A percentile compares a stretch with the other conserved stretches of the same genome.
These are phyloP conservation scores for Phaeoacremonium minimum DNA, from an alignment of 2,329 filamentous ascomycete genomes.

Conservation along the genomic window DNA sequence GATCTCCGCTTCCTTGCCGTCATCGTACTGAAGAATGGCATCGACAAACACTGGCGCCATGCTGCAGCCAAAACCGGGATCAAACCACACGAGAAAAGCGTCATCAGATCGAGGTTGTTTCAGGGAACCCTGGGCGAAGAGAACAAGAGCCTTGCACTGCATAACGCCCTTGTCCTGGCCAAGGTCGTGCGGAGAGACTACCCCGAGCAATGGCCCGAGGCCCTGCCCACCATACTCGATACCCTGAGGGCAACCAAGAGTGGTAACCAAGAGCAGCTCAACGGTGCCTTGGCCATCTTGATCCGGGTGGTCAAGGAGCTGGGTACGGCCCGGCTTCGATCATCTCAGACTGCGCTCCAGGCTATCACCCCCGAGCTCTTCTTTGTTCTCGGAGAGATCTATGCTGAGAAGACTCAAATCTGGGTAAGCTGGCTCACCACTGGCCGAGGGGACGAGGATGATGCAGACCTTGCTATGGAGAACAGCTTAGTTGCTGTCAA, in stretches of 20 bases:
- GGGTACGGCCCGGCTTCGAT: conserved; percentile 70
- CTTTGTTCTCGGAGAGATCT: conserved; percentile 74
- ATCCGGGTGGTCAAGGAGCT: conserved; percentile 89
- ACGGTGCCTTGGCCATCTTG: conserved; percentile 70
- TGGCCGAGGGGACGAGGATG: conserved; percentile 53
- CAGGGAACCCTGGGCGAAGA: conserved; percentile 74
- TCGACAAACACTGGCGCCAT: conserved; percentile 88
- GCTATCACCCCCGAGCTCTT: conserved; percentile 78
- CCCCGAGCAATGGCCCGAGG: conserved; percentile 75
- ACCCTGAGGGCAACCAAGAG: conserved; percentile 57
- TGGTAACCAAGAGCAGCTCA: conserved; percentile 61
- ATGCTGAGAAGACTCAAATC: conserved; percentile 64
- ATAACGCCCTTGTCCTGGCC: conserved; percentile 82
- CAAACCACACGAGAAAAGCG: conserved; percentile 68
- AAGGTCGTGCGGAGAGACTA: conserved; percentile 90
- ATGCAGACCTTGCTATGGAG: conserved; percentile 60
- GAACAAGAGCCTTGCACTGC: conserved; percentile 71
- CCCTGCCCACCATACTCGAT: conserved; percentile 55
- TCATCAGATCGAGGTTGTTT: conserved; percentile 72
- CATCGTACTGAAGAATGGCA: conserved; percentile 93
- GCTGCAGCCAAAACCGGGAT: conserved; percentile 60
- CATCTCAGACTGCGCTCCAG: conserved; percentile 72
- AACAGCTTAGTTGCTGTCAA: conserved; percentile 79
- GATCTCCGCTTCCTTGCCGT: conserved; percentile 85
- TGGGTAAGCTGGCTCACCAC: conserved; percentile 63